Evolutionary conservation across 495 filamentous ascomycete genomes (phyloP), one percentile per base, ranked within the genome.

Genomic region (Penicillium pancosmium): DNA sequence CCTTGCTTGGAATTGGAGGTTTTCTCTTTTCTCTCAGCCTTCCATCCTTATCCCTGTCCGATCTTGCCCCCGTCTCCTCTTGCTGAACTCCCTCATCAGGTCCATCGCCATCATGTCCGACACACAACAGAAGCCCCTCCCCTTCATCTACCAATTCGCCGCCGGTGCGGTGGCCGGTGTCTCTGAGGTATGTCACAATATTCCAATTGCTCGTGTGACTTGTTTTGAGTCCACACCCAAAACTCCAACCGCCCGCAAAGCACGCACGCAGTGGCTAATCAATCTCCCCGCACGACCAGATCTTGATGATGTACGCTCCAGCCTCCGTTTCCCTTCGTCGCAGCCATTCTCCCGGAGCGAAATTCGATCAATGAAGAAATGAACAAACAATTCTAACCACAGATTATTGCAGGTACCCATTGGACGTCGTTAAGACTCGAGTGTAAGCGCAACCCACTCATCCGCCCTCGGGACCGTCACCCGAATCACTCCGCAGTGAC

Each of bases 381-480:
- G 10, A 13, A 23, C 13, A 16, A 47, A 9, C 5, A 27, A 61
- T 44, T 56, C 55, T 70, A 57, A 70, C 59, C 41, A 60, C 41
- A 41, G 36, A 47, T 23, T 15, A n/a, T 41, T 48, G 15, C 63
- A 97, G 92, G 94, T 98, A 98, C 81, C 94, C 94, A 65, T 81
- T 98, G 67, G 94, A 98, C 75, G 93, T 98, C 46, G 91, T 98
- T 68, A 98, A 98, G 82, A 98, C 94, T 51, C 82, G 94, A 85
- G 88, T 98, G 90, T 95, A 83, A 83, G 90, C 46, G 43, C 49
- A 38, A 36, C 13, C 46, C 50, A 53, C 57, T 16, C 13, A 16
- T n/a, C 16, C 16, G 8, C 55, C 41, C 57, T 64, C 65, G 60
- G 60, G 62, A 52, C 25, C 16, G 38, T 57, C 44, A 56, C 53